Evolutionary conservation across 177 flowering plant genomes (phyloP), one percentile per base, ranked within the genome.

Genomic region (Vitis hybrid): DNA sequence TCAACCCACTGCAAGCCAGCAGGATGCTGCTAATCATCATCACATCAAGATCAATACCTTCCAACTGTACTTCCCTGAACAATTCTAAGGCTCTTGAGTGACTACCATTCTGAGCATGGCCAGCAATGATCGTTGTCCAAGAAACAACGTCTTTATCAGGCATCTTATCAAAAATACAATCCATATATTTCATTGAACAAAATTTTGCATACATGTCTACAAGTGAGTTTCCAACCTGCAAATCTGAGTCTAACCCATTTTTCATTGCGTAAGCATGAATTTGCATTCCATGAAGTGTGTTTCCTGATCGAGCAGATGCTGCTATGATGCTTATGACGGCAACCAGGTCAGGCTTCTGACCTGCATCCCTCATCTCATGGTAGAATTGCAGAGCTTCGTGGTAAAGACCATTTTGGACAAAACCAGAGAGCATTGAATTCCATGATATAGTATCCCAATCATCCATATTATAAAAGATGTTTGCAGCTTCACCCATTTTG

Each of bases 201-300:
- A 88, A 90, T 66, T 87, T 92, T 3, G 88, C 81, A 78, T 92
- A 91, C 94, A 92, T 86, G 77, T 88, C 91, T 48, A 83, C 63
- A 18, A 90, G 82, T 7, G 91, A 76, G 70, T 90, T 92, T 2
- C 88, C 87, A 52, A 91, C 82, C 75, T 78, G 88, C 70, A 87
- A 60, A 78, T 84, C 77, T n/a, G 74, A 64, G 69, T 79, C 86
- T 5, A 85, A 68, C 14, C 85, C 91, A 51, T 66, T 74, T 77
- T 82, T 87, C 58, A 88, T 66, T 24, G 90, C 86, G 79, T 78
- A 85, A 57, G 84, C 91, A 80, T 92, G 94, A 64, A 74, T 56
- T 77, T 88, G 93, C 86, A 65, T 86, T 63, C 93, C 94, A 69
- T 77, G 75, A 68, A 79, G 69, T 27, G 85, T 21, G 64, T 84